phyloP scores from a whole-genome alignment of 192 early-diverging fungal genomes.

The Backusella tuberculispora region DNA sequence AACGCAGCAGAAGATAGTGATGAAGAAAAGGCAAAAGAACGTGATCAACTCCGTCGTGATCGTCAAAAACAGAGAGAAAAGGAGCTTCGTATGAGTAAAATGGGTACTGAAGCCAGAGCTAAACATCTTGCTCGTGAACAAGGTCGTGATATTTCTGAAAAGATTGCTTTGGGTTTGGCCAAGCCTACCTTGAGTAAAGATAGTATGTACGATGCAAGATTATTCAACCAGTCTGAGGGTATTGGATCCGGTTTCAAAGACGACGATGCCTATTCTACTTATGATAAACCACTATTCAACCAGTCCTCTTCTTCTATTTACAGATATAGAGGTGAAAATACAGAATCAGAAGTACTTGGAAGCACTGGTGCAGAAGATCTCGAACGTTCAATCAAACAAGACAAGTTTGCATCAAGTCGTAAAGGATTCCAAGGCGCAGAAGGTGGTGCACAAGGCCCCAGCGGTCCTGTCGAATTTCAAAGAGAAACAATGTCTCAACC shows the following conservation, averaged over 20 bases:
- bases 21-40: conserved; percentile 66
- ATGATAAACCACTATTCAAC: conserved; percentile 95
- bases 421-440: conserved; percentile 75
- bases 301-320: conserved; percentile 76
- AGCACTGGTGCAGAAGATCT: conserved; percentile 72
- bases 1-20: conserved; percentile 57
- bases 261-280: conserved; percentile 91
- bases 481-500: conserved; percentile 57
- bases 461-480: conserved; percentile 95
- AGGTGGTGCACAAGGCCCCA: conserved; percentile 50
- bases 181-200: conserved; percentile 90
- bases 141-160: conserved; percentile 97
- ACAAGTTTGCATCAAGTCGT: conserved; percentile 63
- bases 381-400: conserved; percentile 67
- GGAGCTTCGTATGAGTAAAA: conserved; percentile 83
- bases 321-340: conserved; percentile 66
- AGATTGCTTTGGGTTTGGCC: conserved; percentile 95
- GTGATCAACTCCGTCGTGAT: conserved; percentile 88
- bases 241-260: conserved; percentile 86
- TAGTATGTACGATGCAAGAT: conserved; percentile 90
- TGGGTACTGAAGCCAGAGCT: conserved; percentile 87
- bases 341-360: conserved; percentile 61
- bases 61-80: conserved; percentile 84
- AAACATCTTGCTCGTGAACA: conserved; percentile 71
- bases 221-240: conserved; percentile 93